phyloP scores from a whole-genome alignment of 2,329 filamentous ascomycete genomes.

The Nemania abortiva region DNA sequence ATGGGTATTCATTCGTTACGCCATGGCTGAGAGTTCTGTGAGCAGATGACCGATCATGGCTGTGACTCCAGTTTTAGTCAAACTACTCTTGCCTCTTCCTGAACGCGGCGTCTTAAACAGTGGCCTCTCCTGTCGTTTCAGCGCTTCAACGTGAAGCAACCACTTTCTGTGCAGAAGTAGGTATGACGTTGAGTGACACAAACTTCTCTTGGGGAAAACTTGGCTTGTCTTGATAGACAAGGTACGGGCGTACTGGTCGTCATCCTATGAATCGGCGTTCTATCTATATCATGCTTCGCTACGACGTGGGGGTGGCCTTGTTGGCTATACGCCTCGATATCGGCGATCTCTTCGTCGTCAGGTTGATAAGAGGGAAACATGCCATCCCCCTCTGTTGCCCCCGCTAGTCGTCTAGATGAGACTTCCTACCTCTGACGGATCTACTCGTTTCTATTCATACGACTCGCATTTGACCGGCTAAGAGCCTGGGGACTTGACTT shows the following conservation, averaged over 20 bases:
- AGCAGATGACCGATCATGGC: no score
- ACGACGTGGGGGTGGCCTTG: slow-evolving; percentile 19
- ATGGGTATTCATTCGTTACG: no score
- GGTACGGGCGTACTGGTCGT: not conserved
- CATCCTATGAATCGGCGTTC: not conserved
- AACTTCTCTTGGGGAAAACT: no score
- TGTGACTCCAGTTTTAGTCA: no score
- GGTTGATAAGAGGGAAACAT: not conserved
- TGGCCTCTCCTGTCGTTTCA: no score
- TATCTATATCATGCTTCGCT: slow-evolving; percentile 4
- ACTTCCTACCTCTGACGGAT: slow-evolving; percentile 2
- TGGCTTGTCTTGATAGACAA: no score
- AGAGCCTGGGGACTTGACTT: not conserved
- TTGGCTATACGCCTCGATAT: not conserved
- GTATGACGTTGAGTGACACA: no score
- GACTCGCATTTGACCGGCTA: not conserved
- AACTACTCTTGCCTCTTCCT: no score
- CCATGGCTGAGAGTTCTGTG: no score
- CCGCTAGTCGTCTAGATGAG: not conserved
- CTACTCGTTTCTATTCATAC: not conserved
- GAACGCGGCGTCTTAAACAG: no score
- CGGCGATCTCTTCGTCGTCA: not conserved
- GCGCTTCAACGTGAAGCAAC: no score
- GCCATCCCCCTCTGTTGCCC: slow-evolving; percentile 4
- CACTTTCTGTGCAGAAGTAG: no score